Evolutionary conservation across 192 early-diverging fungal genomes (phyloP).

Genomic region (Backusella liffmaniae): DNA sequence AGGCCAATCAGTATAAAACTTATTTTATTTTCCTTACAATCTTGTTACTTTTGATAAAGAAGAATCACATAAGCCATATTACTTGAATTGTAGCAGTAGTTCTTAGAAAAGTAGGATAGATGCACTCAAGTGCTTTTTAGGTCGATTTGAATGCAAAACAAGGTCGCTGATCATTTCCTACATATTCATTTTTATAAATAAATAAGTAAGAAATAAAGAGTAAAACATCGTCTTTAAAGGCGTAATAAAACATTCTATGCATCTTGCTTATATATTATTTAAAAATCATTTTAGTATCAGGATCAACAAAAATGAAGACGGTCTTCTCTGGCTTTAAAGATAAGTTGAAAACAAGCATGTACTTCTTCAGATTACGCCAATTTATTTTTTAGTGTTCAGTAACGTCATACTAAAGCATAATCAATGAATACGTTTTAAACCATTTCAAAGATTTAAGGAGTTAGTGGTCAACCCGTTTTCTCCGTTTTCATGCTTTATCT

Average conservation of each 20-base stretch:
- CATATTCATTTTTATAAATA: not conserved
- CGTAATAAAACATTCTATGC: not conserved
- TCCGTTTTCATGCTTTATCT: too few species aligned
- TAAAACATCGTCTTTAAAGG: not conserved
- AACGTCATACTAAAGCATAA: too few species aligned
- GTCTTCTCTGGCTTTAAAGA: not conserved
- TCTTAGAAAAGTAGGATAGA: not conserved
- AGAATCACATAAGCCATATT: not conserved
- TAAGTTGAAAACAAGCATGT: not conserved
- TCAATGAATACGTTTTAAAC: too few species aligned
- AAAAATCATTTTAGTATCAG: not conserved
- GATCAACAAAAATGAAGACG: not conserved
- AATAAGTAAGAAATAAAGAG: not conserved
- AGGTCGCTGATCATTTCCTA: not conserved
- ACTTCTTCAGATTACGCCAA: not conserved
- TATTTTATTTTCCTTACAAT: too few species aligned
- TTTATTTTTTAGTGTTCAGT: too few species aligned
- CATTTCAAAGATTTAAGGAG: too few species aligned
- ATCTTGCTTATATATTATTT: not conserved
- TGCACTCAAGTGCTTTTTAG: not conserved
- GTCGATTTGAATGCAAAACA: not conserved
- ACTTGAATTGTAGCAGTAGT: not conserved
- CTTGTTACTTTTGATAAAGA: not conserved
- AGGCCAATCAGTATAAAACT: too few species aligned
- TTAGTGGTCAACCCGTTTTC: too few species aligned